These are phyloP conservation scores for Penicillium sp. DNA, from an alignment of 2,329 filamentous ascomycete genomes.

Conservation along the genomic window DNA sequence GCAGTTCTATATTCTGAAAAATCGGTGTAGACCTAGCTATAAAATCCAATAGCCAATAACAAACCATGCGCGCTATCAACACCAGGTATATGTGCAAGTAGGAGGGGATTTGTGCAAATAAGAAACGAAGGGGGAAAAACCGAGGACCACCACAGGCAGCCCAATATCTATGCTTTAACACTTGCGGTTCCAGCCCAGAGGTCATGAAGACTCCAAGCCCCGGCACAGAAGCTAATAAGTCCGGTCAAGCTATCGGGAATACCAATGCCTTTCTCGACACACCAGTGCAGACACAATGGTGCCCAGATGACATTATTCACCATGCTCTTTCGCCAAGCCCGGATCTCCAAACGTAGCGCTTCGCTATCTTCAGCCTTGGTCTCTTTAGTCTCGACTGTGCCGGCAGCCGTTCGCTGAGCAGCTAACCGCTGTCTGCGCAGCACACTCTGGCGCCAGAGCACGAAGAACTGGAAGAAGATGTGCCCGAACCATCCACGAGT, in stretches of 20 bases:
- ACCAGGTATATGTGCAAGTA: constrained; percentile 11
- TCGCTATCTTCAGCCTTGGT: constrained; percentile 33
- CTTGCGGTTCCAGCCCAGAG: constrained; percentile 47
- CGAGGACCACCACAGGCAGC: not conserved
- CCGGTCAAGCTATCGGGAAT: constrained; percentile 60
- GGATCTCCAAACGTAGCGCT: constrained; percentile 45
- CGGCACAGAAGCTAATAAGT: constrained; percentile 55
- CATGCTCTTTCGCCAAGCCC: constrained; percentile 59
- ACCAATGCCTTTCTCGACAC: constrained; percentile 61
- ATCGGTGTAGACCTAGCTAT: constrained; percentile 8
- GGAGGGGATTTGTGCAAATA: constrained; percentile 7
- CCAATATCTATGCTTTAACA: constrained; percentile 18
- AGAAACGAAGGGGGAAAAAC: constrained; percentile 1
- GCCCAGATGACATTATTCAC: constrained; percentile 72
- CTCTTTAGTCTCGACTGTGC: constrained; percentile 16
- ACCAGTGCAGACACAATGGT: constrained; percentile 82
- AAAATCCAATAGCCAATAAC: not conserved
- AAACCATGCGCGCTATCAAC: not conserved
- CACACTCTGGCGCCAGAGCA: constrained; percentile 53
- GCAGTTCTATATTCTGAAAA: not conserved
- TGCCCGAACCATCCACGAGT: constrained; percentile 77
- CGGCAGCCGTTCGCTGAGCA: constrained; percentile 17
- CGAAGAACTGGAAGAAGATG: constrained; percentile 70
- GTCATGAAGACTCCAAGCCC: constrained; percentile 45
- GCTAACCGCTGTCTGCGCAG: constrained; percentile 33